These are phyloP conservation scores for Aspergillus versicolor DNA, from an alignment of 2,329 filamentous ascomycete genomes.

Conservation along the genomic window DNA sequence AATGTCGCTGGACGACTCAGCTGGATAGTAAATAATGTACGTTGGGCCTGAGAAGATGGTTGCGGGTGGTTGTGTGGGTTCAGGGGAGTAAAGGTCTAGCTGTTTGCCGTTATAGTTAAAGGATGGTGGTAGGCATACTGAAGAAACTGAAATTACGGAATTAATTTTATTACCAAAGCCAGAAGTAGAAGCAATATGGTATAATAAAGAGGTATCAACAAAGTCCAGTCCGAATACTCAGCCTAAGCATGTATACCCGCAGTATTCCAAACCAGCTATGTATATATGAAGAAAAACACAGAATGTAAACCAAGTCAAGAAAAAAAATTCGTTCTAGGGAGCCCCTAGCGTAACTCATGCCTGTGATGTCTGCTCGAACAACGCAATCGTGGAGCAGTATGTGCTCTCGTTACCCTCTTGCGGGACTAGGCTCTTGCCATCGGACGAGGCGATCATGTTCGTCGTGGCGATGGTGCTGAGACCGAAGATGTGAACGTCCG, in stretches of 20 bases:
- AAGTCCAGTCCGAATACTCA: background rate
- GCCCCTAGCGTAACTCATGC: background rate
- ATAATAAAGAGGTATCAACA: background rate
- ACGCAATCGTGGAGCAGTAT: constrained; percentile 46
- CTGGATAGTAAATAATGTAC: too few relatives aligned
- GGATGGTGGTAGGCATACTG: too few relatives aligned
- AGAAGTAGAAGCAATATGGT: too few relatives aligned
- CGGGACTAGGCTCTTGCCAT: constrained; percentile 35
- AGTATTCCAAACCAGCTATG: background rate
- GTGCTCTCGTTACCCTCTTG: constrained; percentile 43
- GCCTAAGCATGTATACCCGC: background rate
- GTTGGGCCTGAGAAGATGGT: too few relatives aligned
- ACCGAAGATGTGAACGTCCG: constrained; percentile 62
- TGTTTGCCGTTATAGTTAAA: too few relatives aligned
- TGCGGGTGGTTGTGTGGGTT: too few relatives aligned
- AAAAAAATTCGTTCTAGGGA: background rate
- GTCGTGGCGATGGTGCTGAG: constrained; percentile 72
- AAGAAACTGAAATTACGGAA: too few relatives aligned
- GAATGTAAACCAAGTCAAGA: background rate
- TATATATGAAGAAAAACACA: background rate
- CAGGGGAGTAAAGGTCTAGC: too few relatives aligned
- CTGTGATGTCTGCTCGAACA: constrained; percentile 37
- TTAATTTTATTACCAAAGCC: too few relatives aligned
- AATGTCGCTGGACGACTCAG: too few relatives aligned
- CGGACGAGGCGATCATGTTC: constrained; percentile 64